These are phyloP conservation scores for Mycena rebaudengoi DNA, from an alignment of 768 basidiomycete genomes.

Conservation along the genomic window DNA sequence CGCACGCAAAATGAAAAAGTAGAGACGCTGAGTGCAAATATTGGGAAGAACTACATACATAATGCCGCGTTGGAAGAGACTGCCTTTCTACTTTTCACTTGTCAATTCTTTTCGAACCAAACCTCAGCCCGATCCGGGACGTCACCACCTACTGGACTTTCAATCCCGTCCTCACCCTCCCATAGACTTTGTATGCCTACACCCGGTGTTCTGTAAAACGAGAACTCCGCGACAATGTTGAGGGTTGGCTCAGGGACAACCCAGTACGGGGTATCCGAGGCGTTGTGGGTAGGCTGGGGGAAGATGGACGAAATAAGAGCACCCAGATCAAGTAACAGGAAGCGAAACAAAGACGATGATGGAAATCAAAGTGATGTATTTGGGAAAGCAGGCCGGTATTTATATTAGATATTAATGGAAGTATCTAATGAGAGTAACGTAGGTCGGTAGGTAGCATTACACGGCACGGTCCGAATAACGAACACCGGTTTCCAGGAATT, in stretches of 20 bases:
- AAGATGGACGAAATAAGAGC: background rate
- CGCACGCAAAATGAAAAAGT: background rate
- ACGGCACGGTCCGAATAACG: too few species aligned
- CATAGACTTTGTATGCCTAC: background rate
- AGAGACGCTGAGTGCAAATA: background rate
- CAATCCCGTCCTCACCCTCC: background rate
- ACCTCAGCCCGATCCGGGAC: background rate
- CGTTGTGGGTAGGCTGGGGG: background rate
- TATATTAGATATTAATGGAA: too few species aligned
- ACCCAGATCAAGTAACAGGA: background rate
- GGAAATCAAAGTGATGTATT: too few species aligned
- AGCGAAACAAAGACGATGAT: background rate
- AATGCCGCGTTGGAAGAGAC: background rate
- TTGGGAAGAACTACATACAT: background rate
- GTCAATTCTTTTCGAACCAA: constrained; percentile 6
- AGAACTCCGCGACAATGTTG: background rate
- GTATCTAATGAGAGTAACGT: too few species aligned
- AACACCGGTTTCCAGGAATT: too few species aligned
- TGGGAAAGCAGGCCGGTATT: too few species aligned
- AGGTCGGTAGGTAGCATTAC: too few species aligned
- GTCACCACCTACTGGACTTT: background rate
- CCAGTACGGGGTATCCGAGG: background rate
- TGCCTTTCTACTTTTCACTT: background rate
- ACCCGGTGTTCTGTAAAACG: background rate
- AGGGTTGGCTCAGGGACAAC: background rate